These are phyloP conservation scores for Lojkania enalia DNA, from an alignment of 2,329 filamentous ascomycete genomes.

Conservation along the genomic window DNA sequence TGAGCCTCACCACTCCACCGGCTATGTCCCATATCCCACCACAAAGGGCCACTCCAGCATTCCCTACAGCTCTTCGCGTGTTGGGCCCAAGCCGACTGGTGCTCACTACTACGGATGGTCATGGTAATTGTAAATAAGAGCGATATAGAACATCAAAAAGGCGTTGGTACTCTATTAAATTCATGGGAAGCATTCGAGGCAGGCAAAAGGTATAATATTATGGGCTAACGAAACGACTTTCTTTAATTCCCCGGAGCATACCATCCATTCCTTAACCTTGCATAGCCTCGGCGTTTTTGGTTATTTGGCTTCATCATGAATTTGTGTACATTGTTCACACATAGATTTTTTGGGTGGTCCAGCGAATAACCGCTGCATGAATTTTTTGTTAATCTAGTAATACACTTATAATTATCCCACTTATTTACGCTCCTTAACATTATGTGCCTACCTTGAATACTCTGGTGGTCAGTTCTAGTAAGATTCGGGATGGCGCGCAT, in stretches of 20 bases:
- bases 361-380: no score
- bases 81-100: slow-evolving; percentile 22
- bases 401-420: slow-evolving; percentile 1
- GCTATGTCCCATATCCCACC: slow-evolving; percentile 30
- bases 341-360: background rate
- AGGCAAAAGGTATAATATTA: no score
- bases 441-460: background rate
- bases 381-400: no score
- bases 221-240: slow-evolving; percentile 8
- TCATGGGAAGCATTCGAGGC: no score
- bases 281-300: slow-evolving; percentile 30
- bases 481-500: no score
- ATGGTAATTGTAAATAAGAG: no score
- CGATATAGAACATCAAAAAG: no score
- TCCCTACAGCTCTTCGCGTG: slow-evolving; percentile 13
- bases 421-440: background rate
- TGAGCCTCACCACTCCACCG: slow-evolving; percentile 14
- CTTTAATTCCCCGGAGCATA: slow-evolving; percentile 8
- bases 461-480: no score
- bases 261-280: slow-evolving; percentile 23
- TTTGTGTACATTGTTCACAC: background rate
- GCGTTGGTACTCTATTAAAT: no score
- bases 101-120: slow-evolving; percentile 10
- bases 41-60: slow-evolving; percentile 12
- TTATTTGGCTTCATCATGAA: background rate